A percentile compares a stretch with the other conserved stretches of the same genome.
Evolutionary conservation across 2,329 filamentous ascomycete genomes (phyloP).

Genomic region (Huntiella savannae): DNA sequence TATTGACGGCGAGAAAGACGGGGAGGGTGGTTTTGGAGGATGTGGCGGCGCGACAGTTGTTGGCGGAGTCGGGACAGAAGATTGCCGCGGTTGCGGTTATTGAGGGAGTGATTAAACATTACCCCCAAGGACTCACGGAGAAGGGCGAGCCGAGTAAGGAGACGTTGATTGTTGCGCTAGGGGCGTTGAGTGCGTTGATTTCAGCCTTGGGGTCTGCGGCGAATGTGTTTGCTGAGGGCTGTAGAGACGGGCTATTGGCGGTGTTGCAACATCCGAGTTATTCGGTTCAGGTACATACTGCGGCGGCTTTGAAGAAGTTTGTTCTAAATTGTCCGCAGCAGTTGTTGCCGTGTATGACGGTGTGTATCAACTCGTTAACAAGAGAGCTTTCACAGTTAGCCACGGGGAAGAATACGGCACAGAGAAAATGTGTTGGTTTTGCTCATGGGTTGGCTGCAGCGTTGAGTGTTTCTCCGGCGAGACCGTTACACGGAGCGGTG

Average conservation of each 20-base stretch:
- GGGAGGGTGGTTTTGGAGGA: constrained; percentile 70
- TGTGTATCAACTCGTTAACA: constrained; percentile 89
- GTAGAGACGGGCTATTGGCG: constrained; percentile 72
- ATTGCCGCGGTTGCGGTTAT: constrained; percentile 64
- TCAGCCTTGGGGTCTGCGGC: constrained; percentile 64
- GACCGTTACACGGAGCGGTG: constrained; percentile 83
- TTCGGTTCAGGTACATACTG: constrained; percentile 80
- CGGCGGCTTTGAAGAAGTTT: constrained; percentile 69
- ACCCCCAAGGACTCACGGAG: constrained; percentile 75
- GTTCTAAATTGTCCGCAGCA: constrained; percentile 85
- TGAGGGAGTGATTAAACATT: constrained; percentile 83
- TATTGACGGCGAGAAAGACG: constrained; percentile 69
- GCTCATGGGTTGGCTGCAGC: constrained; percentile 82
- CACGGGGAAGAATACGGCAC: constrained; percentile 50
- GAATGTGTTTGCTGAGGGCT: constrained; percentile 59
- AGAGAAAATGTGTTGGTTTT: constrained; percentile 71
- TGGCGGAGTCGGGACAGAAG: constrained; percentile 78
- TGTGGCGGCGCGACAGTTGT: constrained; percentile 58
- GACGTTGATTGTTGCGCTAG: constrained; percentile 58
- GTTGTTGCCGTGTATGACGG: constrained; percentile 72
- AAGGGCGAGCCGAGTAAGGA: constrained; percentile 77
- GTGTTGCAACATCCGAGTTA: constrained; percentile 90
- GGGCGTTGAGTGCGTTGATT: constrained; percentile 62
- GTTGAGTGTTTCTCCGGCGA: constrained; percentile 70
- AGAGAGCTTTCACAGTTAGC: constrained; percentile 66